Evolutionary conservation across 2,329 filamentous ascomycete genomes (phyloP).

Genomic region (Davidsoniella virescens): DNA sequence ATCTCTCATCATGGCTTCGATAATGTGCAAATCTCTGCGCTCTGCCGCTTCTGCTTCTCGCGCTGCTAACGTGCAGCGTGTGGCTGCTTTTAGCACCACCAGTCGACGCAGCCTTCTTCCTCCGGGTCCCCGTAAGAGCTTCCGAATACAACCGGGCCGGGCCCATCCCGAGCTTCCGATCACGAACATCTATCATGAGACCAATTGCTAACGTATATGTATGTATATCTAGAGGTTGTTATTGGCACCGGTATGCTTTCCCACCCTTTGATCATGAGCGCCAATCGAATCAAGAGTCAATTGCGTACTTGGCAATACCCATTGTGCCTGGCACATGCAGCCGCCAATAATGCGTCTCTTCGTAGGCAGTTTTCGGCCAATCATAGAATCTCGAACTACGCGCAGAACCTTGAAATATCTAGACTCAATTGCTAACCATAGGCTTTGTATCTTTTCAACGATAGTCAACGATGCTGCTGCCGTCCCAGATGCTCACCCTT

Average conservation of each 20-base stretch:
- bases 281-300: neutral
- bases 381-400: neutral
- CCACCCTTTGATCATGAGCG: neutral
- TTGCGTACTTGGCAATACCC: neutral
- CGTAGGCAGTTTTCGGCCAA: neutral
- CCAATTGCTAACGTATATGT: slow-evolving; percentile 25
- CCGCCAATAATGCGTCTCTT: neutral
- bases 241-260: slow-evolving; percentile 50
- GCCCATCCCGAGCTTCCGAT: neutral
- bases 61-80: slow-evolving; percentile 24
- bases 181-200: neutral
- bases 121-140: slow-evolving; percentile 59
- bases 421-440: slow-evolving; percentile 8
- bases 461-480: slow-evolving; percentile 74
- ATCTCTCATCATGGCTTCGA: slow-evolving; percentile 34
- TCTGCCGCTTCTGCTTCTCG: slow-evolving; percentile 21
- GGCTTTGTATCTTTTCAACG: too few relatives aligned
- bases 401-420: neutral
- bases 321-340: neutral
- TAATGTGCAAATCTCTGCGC: slow-evolving; percentile 37
- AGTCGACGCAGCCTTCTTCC: slow-evolving; percentile 62
- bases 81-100: slow-evolving; percentile 77
- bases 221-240: slow-evolving; percentile 43
- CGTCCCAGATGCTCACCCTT: slow-evolving; percentile 53
- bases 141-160: neutral